phyloP scores from a whole-genome alignment of 805 yeast species.

The Saccharomycopsis synnaedendra region DNA sequence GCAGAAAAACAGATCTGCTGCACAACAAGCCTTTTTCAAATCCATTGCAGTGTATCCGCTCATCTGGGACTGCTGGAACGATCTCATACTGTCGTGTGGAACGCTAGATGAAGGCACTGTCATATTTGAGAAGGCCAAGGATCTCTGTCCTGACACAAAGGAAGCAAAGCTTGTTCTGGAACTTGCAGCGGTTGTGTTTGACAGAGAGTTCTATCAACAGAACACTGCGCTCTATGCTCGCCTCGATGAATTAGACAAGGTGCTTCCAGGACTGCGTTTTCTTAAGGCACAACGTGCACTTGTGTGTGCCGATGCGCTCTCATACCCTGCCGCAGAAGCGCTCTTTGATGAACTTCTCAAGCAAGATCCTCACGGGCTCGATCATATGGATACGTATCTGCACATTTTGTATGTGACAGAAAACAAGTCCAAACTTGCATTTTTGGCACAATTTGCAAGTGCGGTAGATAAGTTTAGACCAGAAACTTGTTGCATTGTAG shows the following conservation, averaged over 20 bases:
- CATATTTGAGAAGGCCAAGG: constrained; percentile 17
- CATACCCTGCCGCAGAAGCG: constrained; percentile 68
- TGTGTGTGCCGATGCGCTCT: constrained; percentile 73
- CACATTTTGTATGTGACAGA: constrained; percentile 92
- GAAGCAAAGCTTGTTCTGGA: constrained; percentile 26
- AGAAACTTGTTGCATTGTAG: constrained; percentile 89
- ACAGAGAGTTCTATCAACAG: constrained; percentile 73
- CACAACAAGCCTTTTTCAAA: constrained; percentile 47
- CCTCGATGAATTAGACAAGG: constrained; percentile 34
- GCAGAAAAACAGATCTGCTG: constrained; percentile 47
- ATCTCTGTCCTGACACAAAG: neutral
- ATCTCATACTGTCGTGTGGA: constrained; percentile 50
- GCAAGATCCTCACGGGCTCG: constrained; percentile 76
- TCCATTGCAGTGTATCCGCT: constrained; percentile 64
- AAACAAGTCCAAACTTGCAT: constrained; percentile 72
- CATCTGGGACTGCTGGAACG: constrained; percentile 94
- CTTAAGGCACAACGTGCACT: constrained; percentile 76
- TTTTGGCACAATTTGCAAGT: constrained; percentile 74
- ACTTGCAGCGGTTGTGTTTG: constrained; percentile 54
- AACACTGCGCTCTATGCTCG: constrained; percentile 39
- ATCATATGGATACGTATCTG: constrained; percentile 89
- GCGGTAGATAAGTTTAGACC: constrained; percentile 80
- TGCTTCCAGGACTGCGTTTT: constrained; percentile 67
- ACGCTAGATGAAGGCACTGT: constrained; percentile 48
- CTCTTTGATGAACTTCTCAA: constrained; percentile 65